Base-by-base conservation (phyloP, 345 rosid species). In the Populus deltoides region DNA sequence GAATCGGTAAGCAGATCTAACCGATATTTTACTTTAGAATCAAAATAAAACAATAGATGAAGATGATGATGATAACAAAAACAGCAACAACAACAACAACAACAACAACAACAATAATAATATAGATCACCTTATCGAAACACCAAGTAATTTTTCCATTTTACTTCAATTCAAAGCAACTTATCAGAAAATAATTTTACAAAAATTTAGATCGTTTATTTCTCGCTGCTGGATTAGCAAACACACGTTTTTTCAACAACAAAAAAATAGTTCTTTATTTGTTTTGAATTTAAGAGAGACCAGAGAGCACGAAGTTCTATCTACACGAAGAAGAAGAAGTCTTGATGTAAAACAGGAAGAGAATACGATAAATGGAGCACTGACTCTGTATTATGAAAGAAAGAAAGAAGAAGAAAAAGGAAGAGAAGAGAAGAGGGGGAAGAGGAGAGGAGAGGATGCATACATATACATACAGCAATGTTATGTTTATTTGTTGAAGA, bases 1-100 rank as follows among this genome's bases (percentile, higher is more conserved):
- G 39, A 57, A 73, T 66, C 53, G 41, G 75, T 65, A 72, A 81
- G 82, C 89, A 91, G 93, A 91, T 87, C 90, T 90, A 87, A 84
- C 85, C 84, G 65, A 61, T 66, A 53, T 53, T 47, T 79, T 35
- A 80, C 75, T 33, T 62, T 63, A 33, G 18, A 73, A 59, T 7
- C 78, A 45, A 70, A 70, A 57, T 6, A 69, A 61, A 27, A n/a
- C 4, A 70, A 31, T 29, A 43, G 29, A 43, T 70, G 8, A 33
- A 33, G 36, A 33, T 5, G 36, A 33, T 0, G 35, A 33, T 33
- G 36, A 33, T 33, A 33, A 33, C 36, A 33, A 33, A 1, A 33
- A n/a, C n/a, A n/a, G n/a, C n/a, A n/a, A n/a, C n/a, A 33, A 4
- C 27, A 25, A 1, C 27, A 27, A 27, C 27, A 31, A 2, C 33